Evolutionary conservation across 83 land plant genomes (phyloP).

Genomic region (Diphasiastrum complanatum): DNA sequence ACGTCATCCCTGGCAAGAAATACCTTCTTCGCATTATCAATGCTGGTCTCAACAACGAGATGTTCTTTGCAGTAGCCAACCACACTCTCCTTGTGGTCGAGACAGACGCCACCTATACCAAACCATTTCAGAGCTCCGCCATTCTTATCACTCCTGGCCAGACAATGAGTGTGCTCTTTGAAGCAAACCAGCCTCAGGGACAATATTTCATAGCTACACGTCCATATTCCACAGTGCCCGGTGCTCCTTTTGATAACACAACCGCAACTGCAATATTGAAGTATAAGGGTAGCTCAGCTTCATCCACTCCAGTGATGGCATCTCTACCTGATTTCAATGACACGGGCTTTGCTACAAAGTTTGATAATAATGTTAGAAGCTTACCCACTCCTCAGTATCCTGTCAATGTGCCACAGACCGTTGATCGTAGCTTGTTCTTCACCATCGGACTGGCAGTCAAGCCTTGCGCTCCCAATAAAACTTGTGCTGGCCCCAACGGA

Average conservation of each 20-base stretch:
- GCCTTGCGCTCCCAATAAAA: slow-evolving; percentile 1
- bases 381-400: slow-evolving; percentile 51
- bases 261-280: slow-evolving; percentile 53
- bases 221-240: slow-evolving; percentile 51
- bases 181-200: slow-evolving; percentile 44
- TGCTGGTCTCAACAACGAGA: slow-evolving; percentile 80
- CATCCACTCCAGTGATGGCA: slow-evolving; percentile 26
- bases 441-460: not conserved
- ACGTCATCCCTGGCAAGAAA: slow-evolving; percentile 47
- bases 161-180: slow-evolving; percentile 64
- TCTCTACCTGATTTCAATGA: slow-evolving; percentile 47
- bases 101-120: slow-evolving; percentile 70
- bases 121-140: slow-evolving; percentile 53
- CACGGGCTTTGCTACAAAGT: slow-evolving; percentile 40
- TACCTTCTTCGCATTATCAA: slow-evolving; percentile 77
- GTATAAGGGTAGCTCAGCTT: slow-evolving; percentile 30
- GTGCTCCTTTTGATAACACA: slow-evolving; percentile 45
- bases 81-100: slow-evolving; percentile 80
- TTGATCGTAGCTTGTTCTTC: slow-evolving; percentile 7
- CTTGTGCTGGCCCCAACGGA: not conserved
- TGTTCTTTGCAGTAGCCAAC: slow-evolving; percentile 74
- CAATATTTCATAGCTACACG: slow-evolving; percentile 53
- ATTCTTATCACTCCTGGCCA: slow-evolving; percentile 78
- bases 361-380: slow-evolving; percentile 41
- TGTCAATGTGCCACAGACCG: slow-evolving; percentile 19